Percentiles rank a stretch among this genome's conserved stretches.
Evolutionary conservation across 257 asterid genomes (phyloP).

Genomic region (Leonotis leonurus): DNA sequence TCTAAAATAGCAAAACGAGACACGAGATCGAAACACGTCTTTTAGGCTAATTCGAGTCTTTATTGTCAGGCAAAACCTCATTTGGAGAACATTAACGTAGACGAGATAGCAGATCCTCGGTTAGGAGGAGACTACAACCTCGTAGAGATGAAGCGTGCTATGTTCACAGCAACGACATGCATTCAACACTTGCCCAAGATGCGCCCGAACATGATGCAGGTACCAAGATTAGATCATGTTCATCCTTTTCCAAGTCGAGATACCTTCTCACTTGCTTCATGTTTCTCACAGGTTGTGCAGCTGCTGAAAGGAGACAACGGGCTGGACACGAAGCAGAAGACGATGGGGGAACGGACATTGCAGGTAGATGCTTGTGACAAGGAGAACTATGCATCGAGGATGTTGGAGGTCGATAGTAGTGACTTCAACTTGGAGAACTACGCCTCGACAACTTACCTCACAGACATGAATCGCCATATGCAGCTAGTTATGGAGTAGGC

Average conservation of each 20-base stretch:
- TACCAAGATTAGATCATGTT: too few relatives aligned
- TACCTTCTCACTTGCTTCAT: too few relatives aligned
- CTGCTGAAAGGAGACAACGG: constrained; percentile 56
- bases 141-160: constrained; percentile 64
- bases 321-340: constrained; percentile 49
- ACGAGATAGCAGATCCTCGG: constrained; percentile 69
- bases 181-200: constrained; percentile 57
- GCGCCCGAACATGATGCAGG: constrained; percentile 93
- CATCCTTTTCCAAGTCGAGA: too few relatives aligned
- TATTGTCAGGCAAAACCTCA: constrained; percentile 76
- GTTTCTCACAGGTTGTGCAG: constrained; percentile 71
- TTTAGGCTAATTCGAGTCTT: neutral
- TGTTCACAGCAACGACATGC: constrained; percentile 72
- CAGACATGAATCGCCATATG: constrained; percentile 78
- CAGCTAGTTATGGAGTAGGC: constrained; percentile 79
- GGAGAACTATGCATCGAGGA: constrained; percentile 55
- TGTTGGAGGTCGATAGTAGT: constrained; percentile 31
- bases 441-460: constrained; percentile 49
- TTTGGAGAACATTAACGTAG: constrained; percentile 54
- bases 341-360: constrained; percentile 48
- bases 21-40: neutral
- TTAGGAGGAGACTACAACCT: constrained; percentile 38
- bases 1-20: neutral
- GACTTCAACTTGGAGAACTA: constrained; percentile 84
- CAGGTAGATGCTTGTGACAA: constrained; percentile 48